These are phyloP conservation scores for Schizochytrium sp. DNA, from an alignment of 108 stramenopile species.

Conservation along the genomic window DNA sequence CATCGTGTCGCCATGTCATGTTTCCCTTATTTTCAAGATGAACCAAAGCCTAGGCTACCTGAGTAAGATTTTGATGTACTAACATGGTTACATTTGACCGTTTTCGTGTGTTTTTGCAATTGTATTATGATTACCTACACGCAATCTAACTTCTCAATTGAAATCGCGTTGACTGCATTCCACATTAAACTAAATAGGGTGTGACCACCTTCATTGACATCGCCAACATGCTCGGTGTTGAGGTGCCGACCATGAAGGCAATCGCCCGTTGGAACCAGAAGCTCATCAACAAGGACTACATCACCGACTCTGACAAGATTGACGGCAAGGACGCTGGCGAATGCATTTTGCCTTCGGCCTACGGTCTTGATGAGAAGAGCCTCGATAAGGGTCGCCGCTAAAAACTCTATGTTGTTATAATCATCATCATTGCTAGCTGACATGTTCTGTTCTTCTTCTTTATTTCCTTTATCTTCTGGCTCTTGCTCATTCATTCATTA, in stretches of 20 bases:
- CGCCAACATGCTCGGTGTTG: slow-evolving; percentile 63
- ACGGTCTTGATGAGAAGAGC: slow-evolving; percentile 51
- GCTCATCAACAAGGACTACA: slow-evolving; percentile 63
- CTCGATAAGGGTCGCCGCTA: slow-evolving; percentile 49
- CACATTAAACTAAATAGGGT: not conserved
- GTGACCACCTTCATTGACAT: slow-evolving; percentile 62
- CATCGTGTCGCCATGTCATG: too few species aligned
- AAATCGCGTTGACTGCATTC: not conserved
- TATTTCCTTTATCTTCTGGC: not conserved
- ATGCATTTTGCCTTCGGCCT: slow-evolving; percentile 56
- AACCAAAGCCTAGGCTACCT: too few species aligned
- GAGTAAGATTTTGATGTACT: too few species aligned
- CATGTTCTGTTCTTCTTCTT: not conserved
- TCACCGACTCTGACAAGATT: slow-evolving; percentile 49
- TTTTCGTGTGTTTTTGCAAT: too few species aligned
- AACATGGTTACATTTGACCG: too few species aligned
- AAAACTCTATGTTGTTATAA: not conserved
- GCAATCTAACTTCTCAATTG: too few species aligned
- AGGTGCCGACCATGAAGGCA: slow-evolving; percentile 58
- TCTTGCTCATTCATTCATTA: too few species aligned
- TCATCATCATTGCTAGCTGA: not conserved
- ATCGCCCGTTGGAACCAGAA: slow-evolving; percentile 63
- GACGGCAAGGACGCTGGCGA: slow-evolving; percentile 62
- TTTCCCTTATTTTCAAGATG: too few species aligned
- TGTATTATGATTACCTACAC: too few species aligned